Evolutionary conservation across 768 basidiomycete genomes (phyloP), one percentile per base, ranked within the genome.

Genomic region (Lenzites betulinus): DNA sequence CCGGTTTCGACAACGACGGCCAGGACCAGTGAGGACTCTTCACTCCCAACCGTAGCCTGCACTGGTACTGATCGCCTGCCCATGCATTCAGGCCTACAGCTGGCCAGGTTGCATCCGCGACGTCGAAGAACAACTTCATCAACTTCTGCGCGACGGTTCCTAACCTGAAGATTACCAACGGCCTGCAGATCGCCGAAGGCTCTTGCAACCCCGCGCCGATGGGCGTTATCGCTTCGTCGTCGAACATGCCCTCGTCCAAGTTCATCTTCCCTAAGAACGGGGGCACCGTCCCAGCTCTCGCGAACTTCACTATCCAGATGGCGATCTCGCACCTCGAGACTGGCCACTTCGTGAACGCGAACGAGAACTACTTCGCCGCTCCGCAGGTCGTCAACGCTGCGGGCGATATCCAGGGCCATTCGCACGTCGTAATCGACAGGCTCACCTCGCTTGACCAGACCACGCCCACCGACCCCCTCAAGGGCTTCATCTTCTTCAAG

Each of bases 41-140:
- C 11, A 18, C 22, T 18, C 15, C 28, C 51, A 23, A 53, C 47
- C 15, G n/a, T 7, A 25, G 46, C 22, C 20, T 8, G 3, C 7
- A 42, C n/a, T 22, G 3, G 28, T 42, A 41, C n/a, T 49, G 15
- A 48, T 23, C 41, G 7, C 8, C 35, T 20, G 35, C 41, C 53
- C 64, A 69, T 23, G 12, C 30, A 36, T 23, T 15, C 18, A 49
- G 49, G 22, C 62, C 75, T 0, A 64, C 66, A 0, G 61, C 77
- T 54, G 84, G 83, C 28, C 79, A 86, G 71, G 78, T 79, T 23
- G 75, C 84, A 15, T 87, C 85, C 7, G 72, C 84, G 7, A 86
- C 82, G 0, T 86, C 86, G n/a, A 72, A 71, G 47, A 87, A 90
- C 76, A 90, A 90, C 77, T 91, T 87, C 71, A 88, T 88, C 74